Conservation (phyloP, 78 protist species). For the Neovahlkampfia damariscottae region DNA sequence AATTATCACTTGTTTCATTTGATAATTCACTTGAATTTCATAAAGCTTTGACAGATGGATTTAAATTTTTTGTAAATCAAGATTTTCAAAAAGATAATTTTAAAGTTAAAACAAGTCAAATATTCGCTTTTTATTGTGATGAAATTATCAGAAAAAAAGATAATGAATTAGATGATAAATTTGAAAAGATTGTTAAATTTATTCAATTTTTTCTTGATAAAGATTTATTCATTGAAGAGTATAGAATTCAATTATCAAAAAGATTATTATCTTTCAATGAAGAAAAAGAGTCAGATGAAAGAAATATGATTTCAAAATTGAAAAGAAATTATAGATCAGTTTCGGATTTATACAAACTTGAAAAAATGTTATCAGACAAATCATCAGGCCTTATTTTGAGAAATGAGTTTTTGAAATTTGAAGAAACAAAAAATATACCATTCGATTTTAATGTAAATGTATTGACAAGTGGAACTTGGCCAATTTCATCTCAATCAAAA, state of each 20-base stretch:
- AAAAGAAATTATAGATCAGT: not conserved
- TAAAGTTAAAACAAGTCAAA: not conserved
- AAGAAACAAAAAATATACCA: not conserved
- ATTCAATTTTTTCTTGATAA: not conserved
- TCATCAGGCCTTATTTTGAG: not conserved
- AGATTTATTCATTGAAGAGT: slow-evolving; percentile 3
- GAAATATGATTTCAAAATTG: not conserved
- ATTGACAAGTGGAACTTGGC: not conserved
- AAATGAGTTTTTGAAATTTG: not conserved
- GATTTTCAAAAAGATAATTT: not conserved
- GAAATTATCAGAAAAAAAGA: not conserved
- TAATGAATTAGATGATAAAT: not conserved
- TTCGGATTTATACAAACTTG: not conserved
- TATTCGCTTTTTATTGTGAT: not conserved
- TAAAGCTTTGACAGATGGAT: not conserved
- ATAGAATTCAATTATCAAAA: not conserved
- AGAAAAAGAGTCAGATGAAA: not conserved
- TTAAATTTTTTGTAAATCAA: not conserved
- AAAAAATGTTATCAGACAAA: not conserved
- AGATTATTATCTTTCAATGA: not conserved
- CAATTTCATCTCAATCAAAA: not conserved
- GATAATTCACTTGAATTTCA: not conserved
- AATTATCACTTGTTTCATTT: not conserved
- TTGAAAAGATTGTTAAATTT: not conserved
- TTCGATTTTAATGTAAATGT: not conserved